phyloP scores from a whole-genome alignment of 768 basidiomycete species.

The Psilocybe sp. region DNA sequence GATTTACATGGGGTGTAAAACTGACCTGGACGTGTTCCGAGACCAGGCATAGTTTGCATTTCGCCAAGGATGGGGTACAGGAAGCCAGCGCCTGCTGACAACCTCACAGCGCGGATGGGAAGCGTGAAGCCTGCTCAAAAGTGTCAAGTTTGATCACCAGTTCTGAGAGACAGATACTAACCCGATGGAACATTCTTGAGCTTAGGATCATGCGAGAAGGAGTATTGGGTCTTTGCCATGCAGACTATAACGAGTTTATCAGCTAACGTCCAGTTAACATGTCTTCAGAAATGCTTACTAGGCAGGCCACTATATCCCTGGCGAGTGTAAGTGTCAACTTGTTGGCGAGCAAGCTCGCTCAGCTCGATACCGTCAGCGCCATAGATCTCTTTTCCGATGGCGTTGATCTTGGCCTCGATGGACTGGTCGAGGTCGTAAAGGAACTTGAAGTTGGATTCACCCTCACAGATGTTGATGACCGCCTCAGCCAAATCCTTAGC shows the following conservation, averaged over 20 bases:
- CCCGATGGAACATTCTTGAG: conserved; percentile 87
- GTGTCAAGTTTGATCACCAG: not conserved
- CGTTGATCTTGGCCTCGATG: conserved; percentile 85
- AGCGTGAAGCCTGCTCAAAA: conserved; percentile 76
- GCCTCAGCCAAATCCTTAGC: conserved; percentile 89
- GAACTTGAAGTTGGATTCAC: conserved; percentile 84
- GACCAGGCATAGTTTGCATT: conserved; percentile 98
- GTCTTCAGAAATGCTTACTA: conserved; percentile 44
- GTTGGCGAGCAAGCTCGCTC: conserved; percentile 79
- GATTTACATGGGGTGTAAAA: not conserved
- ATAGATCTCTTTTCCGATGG: conserved; percentile 89
- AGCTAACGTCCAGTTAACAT: not conserved
- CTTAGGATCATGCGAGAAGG: conserved; percentile 92
- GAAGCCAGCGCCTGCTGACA: conserved; percentile 95
- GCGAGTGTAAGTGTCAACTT: conserved; percentile 86
- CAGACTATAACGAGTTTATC: conserved; percentile 54
- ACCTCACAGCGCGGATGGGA: conserved; percentile 82
- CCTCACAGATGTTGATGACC: conserved; percentile 84
- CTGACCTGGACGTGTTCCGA: conserved; percentile 85
- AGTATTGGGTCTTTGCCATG: conserved; percentile 98
- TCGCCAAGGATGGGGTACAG: conserved; percentile 93
- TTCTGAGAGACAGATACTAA: conserved; percentile 21
- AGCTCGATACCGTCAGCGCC: conserved; percentile 89
- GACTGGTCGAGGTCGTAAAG: conserved; percentile 84
- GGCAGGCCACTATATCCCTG: conserved; percentile 83